Percentiles rank a stretch among this genome's conserved stretches.
These are phyloP conservation scores for Stagonosporopsis chrysanthemi DNA, from an alignment of 2,329 filamentous ascomycete species.

Conservation along the genomic window DNA sequence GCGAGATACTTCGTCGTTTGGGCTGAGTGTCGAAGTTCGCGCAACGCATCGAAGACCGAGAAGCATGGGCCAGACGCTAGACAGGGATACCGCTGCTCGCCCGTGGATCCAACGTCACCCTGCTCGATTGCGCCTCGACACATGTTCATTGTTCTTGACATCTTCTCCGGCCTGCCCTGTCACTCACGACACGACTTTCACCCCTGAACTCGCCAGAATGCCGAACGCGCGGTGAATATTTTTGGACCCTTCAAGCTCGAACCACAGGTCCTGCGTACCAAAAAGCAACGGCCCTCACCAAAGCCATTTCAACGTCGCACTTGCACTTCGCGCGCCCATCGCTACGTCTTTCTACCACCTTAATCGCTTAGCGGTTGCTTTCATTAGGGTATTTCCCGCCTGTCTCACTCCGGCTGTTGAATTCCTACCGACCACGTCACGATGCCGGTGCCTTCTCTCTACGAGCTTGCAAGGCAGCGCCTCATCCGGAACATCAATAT, in stretches of 20 bases:
- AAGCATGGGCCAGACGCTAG: conserved; percentile 14
- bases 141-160: not conserved
- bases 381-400: not conserved
- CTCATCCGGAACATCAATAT: conserved; percentile 52
- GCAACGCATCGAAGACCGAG: conserved; percentile 1
- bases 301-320: not conserved
- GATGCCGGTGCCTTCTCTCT: conserved; percentile 50
- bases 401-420: not conserved
- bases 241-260: not conserved
- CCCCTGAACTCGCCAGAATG: not conserved
- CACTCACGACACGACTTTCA: not conserved
- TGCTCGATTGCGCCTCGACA: conserved; percentile 6
- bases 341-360: not conserved
- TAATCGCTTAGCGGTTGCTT: no score
- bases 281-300: no score
- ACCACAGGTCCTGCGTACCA: not conserved
- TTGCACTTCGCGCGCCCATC: not conserved
- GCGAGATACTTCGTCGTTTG: not conserved
- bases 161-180: not conserved
- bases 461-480: conserved; percentile 50
- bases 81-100: conserved; percentile 11
- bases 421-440: not conserved
- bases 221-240: not conserved
- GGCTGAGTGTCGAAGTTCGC: not conserved
- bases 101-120: conserved; percentile 21